Conservation (phyloP, 257 asterid species). For the Solanum tacnaense region DNA sequence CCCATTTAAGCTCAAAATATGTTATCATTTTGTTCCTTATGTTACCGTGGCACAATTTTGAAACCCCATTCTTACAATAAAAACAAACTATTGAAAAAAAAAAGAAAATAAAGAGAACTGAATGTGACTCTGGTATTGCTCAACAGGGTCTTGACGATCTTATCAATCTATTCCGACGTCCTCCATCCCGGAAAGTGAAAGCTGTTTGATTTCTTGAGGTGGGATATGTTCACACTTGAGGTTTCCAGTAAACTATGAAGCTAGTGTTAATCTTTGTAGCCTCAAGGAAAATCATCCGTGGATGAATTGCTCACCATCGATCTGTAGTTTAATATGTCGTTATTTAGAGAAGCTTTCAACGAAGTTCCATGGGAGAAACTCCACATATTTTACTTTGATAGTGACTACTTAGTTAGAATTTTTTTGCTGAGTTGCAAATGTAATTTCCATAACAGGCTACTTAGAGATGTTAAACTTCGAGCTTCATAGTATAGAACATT, state of each 20-base stretch:
- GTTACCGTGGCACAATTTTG: neutral
- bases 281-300: slow-evolving; percentile 5
- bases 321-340: neutral
- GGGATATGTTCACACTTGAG: neutral
- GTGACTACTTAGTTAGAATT: neutral
- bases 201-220: slow-evolving; percentile 23
- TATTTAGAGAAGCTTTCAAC: neutral
- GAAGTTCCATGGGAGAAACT: neutral
- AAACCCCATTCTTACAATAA: neutral
- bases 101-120: neutral
- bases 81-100: neutral
- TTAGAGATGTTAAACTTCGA: neutral
- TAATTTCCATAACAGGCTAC: neutral
- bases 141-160: slow-evolving; percentile 90
- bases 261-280: slow-evolving; percentile 8
- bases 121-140: neutral
- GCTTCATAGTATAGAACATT: neutral
- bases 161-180: slow-evolving; percentile 84
- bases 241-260: neutral
- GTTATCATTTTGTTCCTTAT: neutral
- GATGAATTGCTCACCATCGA: slow-evolving; percentile 5
- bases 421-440: neutral
- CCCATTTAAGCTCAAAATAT: neutral
- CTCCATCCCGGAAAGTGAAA: slow-evolving; percentile 77
- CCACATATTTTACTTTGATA: neutral